Base-by-base conservation (phyloP, 176 grass and related monocot species). In the Carex myosuroides region DNA sequence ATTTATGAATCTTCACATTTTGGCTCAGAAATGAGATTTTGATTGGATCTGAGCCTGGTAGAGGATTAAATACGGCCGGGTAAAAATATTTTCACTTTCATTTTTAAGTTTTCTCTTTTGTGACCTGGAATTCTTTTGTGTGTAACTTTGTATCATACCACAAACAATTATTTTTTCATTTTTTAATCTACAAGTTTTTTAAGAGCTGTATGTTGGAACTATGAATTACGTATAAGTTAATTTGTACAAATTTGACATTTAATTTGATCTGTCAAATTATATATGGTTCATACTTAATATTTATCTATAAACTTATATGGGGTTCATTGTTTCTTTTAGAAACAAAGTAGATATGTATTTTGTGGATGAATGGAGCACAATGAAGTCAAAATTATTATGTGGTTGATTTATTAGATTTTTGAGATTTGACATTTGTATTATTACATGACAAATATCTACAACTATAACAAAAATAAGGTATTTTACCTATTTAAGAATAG, bases 21-120 rank as follows among this genome's bases (percentile, higher is more conserved):
- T 53, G 66, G 70, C 83, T 85, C 33, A 30, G 57, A 84, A 84
- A 72, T 59, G 68, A 76, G 29, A 85, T 85, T 85, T 85, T 85
- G 64, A 85, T 44, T 85, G 81, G 42, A 66, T 68, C 42, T 67
- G 58, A 30, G 81, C 81, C 64, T 66, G 42, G 18, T 48, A 33
- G 62, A 83, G 44, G 81, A 52, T 66, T 26, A 53, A 64, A 53
- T 53, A 83, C 52, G 14, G 14, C 52, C 5, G 13, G 73, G 73
- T 32, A 50, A 73, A 18, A 10, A 77, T 78, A 57, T 78, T 18
- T 78, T 57, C 29, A 32, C 52, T 57, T 78, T n/a, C 46, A 53
- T 83, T 66, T 48, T 66, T 55, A 17, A 52, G n/a, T 68, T 82
- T 26, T 66, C 24, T 83, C 16, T 83, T 67, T 44, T 67, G 10